Evolutionary conservation across 1,284 basidiomycete genomes (phyloP).

Genomic region (Apiotrichum laibachii): DNA sequence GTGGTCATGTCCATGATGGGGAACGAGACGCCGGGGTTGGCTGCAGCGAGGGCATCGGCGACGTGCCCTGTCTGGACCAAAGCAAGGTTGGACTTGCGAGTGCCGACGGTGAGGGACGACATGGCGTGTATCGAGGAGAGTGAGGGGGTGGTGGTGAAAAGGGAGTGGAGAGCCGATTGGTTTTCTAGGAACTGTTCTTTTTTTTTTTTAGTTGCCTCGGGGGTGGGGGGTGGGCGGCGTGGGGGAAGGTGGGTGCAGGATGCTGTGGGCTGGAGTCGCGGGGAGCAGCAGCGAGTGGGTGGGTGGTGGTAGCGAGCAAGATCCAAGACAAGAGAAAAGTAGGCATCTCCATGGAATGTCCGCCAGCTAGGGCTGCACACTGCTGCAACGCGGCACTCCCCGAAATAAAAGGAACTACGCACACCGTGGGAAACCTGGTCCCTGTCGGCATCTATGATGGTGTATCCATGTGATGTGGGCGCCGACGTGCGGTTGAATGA

Average conservation of each 20-base stretch:
- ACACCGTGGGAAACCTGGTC: not conserved
- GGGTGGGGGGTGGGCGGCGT: not conserved
- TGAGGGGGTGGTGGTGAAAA: not conserved
- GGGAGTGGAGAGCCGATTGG: not conserved
- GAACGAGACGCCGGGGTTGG: conserved; percentile 57
- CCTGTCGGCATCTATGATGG: no score
- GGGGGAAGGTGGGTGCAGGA: no score
- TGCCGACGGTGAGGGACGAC: conserved; percentile 62
- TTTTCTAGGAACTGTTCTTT: not conserved
- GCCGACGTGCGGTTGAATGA: no score
- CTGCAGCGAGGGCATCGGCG: conserved; percentile 58
- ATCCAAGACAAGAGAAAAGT: no score
- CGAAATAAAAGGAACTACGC: no score
- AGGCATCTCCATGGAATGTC: no score
- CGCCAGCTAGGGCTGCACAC: no score
- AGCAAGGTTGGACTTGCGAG: conserved; percentile 79
- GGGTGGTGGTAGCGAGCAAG: no score
- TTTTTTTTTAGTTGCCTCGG: not conserved
- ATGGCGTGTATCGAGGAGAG: conserved; percentile 1
- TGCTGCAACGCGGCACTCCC: no score
- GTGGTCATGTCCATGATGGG: conserved; percentile 82
- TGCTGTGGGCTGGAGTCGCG: no score
- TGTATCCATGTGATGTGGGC: no score
- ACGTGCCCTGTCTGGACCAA: conserved; percentile 80
- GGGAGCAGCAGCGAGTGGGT: no score